A percentile compares a stretch with the other conserved stretches of the same genome.
Conservation (phyloP, 805 yeast genomes). For the Metschnikowia lochheadii region DNA sequence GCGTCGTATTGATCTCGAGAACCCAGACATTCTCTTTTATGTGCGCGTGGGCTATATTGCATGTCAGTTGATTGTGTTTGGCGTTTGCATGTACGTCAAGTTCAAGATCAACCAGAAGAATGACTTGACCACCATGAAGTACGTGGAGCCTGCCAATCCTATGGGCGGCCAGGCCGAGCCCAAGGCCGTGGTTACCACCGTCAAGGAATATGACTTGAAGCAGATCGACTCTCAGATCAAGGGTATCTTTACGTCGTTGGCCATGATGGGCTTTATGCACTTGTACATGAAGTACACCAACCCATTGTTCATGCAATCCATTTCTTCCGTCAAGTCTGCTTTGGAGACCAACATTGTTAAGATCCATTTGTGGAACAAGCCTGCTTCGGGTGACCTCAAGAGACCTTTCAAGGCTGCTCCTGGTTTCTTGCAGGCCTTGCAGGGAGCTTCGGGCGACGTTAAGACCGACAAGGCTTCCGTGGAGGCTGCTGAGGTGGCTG, state of each 20-base stretch:
- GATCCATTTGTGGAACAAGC: slow-evolving; percentile 79
- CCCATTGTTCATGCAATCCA: slow-evolving; percentile 92
- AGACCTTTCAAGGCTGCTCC: slow-evolving; percentile 91
- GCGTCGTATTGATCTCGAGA: slow-evolving; percentile 82
- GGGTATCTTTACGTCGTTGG: slow-evolving; percentile 81
- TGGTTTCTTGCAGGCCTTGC: slow-evolving; percentile 51
- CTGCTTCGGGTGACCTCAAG: slow-evolving; percentile 86
- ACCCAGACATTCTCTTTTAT: slow-evolving; percentile 66
- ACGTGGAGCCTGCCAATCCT: slow-evolving; percentile 79
- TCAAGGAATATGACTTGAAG: slow-evolving; percentile 88
- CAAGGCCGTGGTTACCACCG: slow-evolving; percentile 82
- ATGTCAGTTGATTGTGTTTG: slow-evolving; percentile 62
- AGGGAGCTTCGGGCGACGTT: slow-evolving; percentile 52
- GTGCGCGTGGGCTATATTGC: slow-evolving; percentile 70
- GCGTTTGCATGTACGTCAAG: slow-evolving; percentile 64
- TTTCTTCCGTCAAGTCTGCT: slow-evolving; percentile 86
- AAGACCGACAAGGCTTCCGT: slow-evolving; percentile 86
- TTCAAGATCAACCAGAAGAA: slow-evolving; percentile 64
- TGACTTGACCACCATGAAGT: slow-evolving; percentile 88
- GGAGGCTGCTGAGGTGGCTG: slow-evolving; percentile 79
- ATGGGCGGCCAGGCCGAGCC: slow-evolving; percentile 71
- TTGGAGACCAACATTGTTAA: slow-evolving; percentile 86
- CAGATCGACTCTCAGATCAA: slow-evolving; percentile 79
- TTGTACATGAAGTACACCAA: slow-evolving; percentile 95
- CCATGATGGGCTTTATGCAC: slow-evolving; percentile 99